Base-by-base conservation (phyloP, 2,329 filamentous ascomycete species). In the Fusarium sp. region DNA sequence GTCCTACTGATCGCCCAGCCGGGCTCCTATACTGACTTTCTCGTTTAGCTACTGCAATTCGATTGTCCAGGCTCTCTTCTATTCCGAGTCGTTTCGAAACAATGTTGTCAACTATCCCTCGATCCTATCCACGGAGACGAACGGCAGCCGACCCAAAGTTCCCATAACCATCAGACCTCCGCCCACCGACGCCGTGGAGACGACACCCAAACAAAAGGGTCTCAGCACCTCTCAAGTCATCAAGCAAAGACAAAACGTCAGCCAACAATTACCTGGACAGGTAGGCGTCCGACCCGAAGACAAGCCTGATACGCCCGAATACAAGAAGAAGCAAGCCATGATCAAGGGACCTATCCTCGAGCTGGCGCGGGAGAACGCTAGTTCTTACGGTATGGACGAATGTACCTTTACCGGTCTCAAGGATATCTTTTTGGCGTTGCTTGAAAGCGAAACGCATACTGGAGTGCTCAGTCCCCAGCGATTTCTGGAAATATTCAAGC, bases 291-390 rank as follows among this genome's bases (percentile, higher is more conserved):
- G 94, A 73, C 92, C 93, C 11, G 96, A 98, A 79, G 96, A 98
- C 77, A 97, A 94, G 79, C 93, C 92, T 67, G 94, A 98, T 76
- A 94, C 94, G 3, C 93, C 95, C 1, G 96, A 99, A 81, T 97
- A 96, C 82, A 98, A 98, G 82, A 99, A 99, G 85, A 98, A 97
- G 82, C 90, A 96, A 78, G 94, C 94, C 19, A 90, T 98, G 84
- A 85, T 94, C 64, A 91, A 91, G 44, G 93, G 96, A 0, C 96
- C 96, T 1, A 90, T 98, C 39, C 80, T 98, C 59, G 93, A 97
- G 74, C 88, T 98, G 79, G 89, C 91, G 51, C 90, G 92, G 74
- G 93, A 97, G 75, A 96, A 94, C 76, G 86, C 90, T 10, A 85
- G 86, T 46, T 88, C 90, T 19, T 97, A 98, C 77, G 93, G 92